A percentile compares a stretch with the other conserved stretches of the same genome.
These are phyloP conservation scores for Sporothrix dimorphospora DNA, from an alignment of 2,329 filamentous ascomycete genomes.

Conservation along the genomic window DNA sequence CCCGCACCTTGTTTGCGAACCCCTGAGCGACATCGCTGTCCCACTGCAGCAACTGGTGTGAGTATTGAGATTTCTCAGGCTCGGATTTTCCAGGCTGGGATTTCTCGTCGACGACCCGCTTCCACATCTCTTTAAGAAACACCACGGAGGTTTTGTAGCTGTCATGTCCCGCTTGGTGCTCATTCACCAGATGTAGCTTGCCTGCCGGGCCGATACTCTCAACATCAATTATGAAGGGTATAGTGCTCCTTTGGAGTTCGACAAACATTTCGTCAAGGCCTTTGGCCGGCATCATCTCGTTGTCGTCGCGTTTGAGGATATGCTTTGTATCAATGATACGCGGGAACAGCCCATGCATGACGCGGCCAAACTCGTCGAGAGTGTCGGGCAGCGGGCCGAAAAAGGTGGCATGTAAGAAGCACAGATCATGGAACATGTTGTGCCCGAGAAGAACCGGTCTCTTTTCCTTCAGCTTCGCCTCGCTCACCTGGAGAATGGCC, in stretches of 20 bases:
- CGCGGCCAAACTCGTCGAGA: slow-evolving; percentile 55
- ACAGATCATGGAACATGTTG: slow-evolving; percentile 66
- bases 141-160: slow-evolving; percentile 47
- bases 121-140: slow-evolving; percentile 41
- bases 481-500: slow-evolving; percentile 33
- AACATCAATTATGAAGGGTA: slow-evolving; percentile 11
- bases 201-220: background rate
- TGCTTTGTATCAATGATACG: slow-evolving; percentile 68
- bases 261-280: slow-evolving; percentile 32
- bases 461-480: slow-evolving; percentile 39
- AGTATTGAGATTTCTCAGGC: background rate
- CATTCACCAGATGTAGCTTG: slow-evolving; percentile 3
- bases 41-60: slow-evolving; percentile 33
- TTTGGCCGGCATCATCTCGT: slow-evolving; percentile 68
- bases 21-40: slow-evolving; percentile 32
- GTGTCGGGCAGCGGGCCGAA: slow-evolving; percentile 59
- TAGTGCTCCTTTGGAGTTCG: background rate
- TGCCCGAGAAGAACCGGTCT: slow-evolving; percentile 60
- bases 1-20: slow-evolving; percentile 36
- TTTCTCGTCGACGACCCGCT: background rate
- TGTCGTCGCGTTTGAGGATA: slow-evolving; percentile 70
- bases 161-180: slow-evolving; percentile 25
- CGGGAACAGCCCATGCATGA: slow-evolving; percentile 53
- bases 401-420: slow-evolving; percentile 66
- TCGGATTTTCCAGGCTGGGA: background rate